phyloP scores from a whole-genome alignment of 345 rosid genomes.

The Noccaea caerulescens region DNA sequence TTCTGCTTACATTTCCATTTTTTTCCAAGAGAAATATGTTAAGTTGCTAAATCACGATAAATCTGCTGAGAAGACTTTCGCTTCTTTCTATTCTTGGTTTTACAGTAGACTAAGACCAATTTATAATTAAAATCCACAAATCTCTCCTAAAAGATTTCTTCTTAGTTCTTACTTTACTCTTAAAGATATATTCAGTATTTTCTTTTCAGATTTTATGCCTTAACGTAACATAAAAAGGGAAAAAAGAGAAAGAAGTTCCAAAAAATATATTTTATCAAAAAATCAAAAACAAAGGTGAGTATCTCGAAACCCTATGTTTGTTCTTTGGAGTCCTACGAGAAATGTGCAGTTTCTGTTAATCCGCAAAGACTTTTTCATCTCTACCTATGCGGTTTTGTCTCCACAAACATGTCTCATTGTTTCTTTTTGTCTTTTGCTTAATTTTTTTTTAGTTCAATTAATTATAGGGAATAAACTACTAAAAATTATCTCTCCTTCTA shows the following conservation, averaged over 20 bases:
- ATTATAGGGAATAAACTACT: slow-evolving; percentile 8
- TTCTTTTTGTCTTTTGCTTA: slow-evolving; percentile 28
- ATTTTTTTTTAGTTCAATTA: slow-evolving; percentile 11
- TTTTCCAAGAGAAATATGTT: not conserved
- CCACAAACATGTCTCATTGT: slow-evolving; percentile 34
- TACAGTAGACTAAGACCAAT: slow-evolving; percentile 23
- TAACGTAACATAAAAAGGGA: slow-evolving; percentile 24
- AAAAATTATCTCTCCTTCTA: not conserved
- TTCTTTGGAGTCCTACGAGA: slow-evolving; percentile 39
- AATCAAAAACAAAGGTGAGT: slow-evolving; percentile 31
- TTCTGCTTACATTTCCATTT: not conserved
- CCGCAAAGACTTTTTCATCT: slow-evolving; percentile 29
- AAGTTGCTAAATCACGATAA: slow-evolving; percentile 42
- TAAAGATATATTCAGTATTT: not conserved
- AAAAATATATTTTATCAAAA: not conserved
- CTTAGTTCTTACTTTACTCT: slow-evolving; percentile 13
- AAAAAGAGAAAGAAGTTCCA: slow-evolving; percentile 11
- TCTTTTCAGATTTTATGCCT: slow-evolving; percentile 5
- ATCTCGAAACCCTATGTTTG: slow-evolving; percentile 45
- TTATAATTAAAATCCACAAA: slow-evolving; percentile 27
- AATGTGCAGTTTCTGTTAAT: slow-evolving; percentile 40
- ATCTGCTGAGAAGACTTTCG: slow-evolving; percentile 29
- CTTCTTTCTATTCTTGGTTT: slow-evolving; percentile 38
- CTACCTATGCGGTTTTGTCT: slow-evolving; percentile 43
- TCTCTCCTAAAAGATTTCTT: slow-evolving; percentile 29